These are phyloP conservation scores for Microdochium trichocladiopsis DNA, from an alignment of 2,329 filamentous ascomycete species.

Conservation along the genomic window DNA sequence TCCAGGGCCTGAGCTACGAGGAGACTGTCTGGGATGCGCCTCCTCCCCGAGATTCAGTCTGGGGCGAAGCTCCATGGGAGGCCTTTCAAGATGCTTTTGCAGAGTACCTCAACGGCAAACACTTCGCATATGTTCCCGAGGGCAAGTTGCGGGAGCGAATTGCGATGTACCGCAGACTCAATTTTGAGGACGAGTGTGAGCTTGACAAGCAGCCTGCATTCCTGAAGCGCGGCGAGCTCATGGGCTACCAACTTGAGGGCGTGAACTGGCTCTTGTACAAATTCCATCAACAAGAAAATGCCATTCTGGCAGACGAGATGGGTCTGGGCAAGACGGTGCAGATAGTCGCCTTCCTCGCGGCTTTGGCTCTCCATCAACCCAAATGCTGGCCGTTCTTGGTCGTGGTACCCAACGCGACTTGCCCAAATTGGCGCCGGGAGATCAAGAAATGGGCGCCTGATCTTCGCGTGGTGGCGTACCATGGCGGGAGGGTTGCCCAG, in stretches of 20 bases:
- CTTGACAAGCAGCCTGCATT: slow-evolving; percentile 65
- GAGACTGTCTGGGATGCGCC: slow-evolving; percentile 86
- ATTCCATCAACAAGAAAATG: slow-evolving; percentile 75
- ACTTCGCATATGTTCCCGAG: slow-evolving; percentile 53
- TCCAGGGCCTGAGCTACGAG: slow-evolving; percentile 85
- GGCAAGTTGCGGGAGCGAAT: slow-evolving; percentile 60
- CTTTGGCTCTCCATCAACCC: slow-evolving; percentile 59
- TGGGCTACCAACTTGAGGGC: slow-evolving; percentile 90
- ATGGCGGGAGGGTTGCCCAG: slow-evolving; percentile 69
- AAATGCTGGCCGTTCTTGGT: slow-evolving; percentile 87
- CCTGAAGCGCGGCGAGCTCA: slow-evolving; percentile 72
- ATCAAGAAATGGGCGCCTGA: slow-evolving; percentile 89
- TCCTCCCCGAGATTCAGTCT: slow-evolving; percentile 52
- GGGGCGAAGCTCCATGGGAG: slow-evolving; percentile 52
- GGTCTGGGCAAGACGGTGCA: slow-evolving; percentile 96
- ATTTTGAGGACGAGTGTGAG: slow-evolving; percentile 61
- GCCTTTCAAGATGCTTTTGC: slow-evolving; percentile 80
- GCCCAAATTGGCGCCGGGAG: slow-evolving; percentile 95
- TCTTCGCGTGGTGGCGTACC: slow-evolving; percentile 85
- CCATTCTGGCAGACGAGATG: slow-evolving; percentile 96
- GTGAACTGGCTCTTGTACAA: slow-evolving; percentile 94
- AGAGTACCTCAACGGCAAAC: slow-evolving; percentile 75
- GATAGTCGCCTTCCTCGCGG: slow-evolving; percentile 74
- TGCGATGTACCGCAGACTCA: slow-evolving; percentile 53
- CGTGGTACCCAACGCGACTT: slow-evolving; percentile 91